A percentile compares a stretch with the other conserved stretches of the same genome.
Evolutionary conservation across 805 yeast genomes (phyloP).

Genomic region (Kazachstania africana): DNA sequence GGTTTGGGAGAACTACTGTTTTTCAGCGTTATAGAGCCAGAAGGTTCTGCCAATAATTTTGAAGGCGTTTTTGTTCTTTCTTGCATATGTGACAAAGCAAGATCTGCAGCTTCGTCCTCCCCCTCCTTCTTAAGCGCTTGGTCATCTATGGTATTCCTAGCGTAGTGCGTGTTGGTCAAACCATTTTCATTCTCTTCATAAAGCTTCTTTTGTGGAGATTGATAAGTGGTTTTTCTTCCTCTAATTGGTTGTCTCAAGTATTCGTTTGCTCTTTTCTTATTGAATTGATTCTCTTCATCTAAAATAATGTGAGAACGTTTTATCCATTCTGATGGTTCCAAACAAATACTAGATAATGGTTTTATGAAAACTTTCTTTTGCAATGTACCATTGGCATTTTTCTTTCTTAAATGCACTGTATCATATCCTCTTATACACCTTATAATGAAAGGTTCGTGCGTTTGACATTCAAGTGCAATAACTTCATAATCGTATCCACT

Average conservation of each 20-base stretch:
- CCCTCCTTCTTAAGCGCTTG: neutral
- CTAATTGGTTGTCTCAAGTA: conserved; percentile 13
- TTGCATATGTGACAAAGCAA: neutral
- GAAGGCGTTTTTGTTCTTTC: neutral
- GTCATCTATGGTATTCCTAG: neutral
- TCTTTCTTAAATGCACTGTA: conserved; percentile 30
- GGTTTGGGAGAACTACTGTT: neutral
- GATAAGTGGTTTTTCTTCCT: conserved; percentile 10
- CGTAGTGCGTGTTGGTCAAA: no score
- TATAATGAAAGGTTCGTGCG: conserved; percentile 21
- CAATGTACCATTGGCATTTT: conserved; percentile 12
- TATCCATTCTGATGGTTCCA: conserved; percentile 28
- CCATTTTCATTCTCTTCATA: neutral
- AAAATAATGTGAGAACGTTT: conserved; percentile 22
- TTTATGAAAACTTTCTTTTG: conserved; percentile 10
- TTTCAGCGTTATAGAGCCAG: neutral
- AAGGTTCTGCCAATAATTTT: neutral
- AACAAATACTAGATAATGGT: conserved; percentile 23
- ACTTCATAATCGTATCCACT: conserved; percentile 30
- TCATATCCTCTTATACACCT: conserved; percentile 54
- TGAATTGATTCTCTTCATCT: conserved; percentile 3
- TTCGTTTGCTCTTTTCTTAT: conserved; percentile 8
- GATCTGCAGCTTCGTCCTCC: neutral
- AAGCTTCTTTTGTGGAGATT: conserved; percentile 6
- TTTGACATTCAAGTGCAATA: conserved; percentile 32